phyloP scores from a whole-genome alignment of 345 rosid genomes.

The Citropsis articulata region DNA sequence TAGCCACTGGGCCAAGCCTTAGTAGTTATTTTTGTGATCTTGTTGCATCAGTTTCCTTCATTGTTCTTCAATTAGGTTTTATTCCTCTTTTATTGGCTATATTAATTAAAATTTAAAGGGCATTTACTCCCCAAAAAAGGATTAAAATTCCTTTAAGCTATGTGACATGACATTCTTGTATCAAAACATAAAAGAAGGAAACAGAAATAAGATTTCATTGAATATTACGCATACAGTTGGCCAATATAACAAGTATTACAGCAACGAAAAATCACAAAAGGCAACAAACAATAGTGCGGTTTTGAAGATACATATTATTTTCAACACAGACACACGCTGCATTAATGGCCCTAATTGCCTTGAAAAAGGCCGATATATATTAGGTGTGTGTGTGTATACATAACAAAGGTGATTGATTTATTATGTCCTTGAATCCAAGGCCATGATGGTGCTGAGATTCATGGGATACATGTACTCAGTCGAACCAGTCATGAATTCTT shows the following conservation, averaged over 20 bases:
- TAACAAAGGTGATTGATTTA: background rate
- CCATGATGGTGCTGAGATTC: slow-evolving; percentile 83
- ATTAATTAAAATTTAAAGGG: no score
- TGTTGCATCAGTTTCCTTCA: no score
- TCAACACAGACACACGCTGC: background rate
- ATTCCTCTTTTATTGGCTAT: no score
- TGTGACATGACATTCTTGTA: background rate
- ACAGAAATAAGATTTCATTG: background rate
- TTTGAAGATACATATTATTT: no score
- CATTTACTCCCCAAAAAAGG: no score
- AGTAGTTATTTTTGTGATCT: no score
- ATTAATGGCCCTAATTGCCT: background rate
- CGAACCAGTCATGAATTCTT: slow-evolving; percentile 46
- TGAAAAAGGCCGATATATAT: background rate
- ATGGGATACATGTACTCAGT: slow-evolving; percentile 66
- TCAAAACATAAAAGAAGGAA: background rate
- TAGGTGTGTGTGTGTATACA: no score
- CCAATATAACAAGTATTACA: background rate
- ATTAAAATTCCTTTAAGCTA: no score
- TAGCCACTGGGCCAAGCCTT: no score
- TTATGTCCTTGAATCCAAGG: slow-evolving; percentile 39
- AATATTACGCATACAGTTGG: background rate
- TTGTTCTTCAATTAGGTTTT: no score
- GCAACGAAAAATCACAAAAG: background rate
- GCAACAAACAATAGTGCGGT: background rate